These are phyloP conservation scores for Fusarium sp. DNA, from an alignment of 2,329 filamentous ascomycete genomes.

Conservation along the genomic window DNA sequence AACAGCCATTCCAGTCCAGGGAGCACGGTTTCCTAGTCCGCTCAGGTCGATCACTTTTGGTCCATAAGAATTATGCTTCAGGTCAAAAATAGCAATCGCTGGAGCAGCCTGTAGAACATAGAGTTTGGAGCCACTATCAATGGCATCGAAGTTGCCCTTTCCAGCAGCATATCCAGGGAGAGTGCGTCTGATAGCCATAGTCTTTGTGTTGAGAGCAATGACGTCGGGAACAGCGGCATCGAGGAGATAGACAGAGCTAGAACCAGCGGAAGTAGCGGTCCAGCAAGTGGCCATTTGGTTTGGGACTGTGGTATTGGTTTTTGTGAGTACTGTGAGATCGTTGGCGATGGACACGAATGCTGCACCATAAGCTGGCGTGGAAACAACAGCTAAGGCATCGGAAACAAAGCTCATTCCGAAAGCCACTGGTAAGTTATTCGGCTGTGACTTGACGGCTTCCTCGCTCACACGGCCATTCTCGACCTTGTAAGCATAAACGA, in stretches of 20 bases:
- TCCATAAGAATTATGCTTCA: background rate
- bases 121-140: background rate
- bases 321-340: background rate
- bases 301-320: background rate
- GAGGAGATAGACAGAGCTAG: background rate
- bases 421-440: background rate
- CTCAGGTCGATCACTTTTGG: background rate
- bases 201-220: background rate
- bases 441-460: background rate
- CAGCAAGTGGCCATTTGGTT: background rate
- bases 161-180: background rate
- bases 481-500: background rate
- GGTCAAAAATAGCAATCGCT: background rate
- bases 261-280: background rate
- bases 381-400: background rate
- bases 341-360: background rate
- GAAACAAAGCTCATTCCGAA: background rate
- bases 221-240: background rate
- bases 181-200: background rate
- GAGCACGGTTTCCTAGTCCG: background rate
- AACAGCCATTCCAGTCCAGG: constrained; percentile 4
- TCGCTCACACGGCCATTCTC: background rate
- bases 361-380: constrained; percentile 9
- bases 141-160: constrained; percentile 1
- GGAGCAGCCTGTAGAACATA: background rate